Evolutionary conservation across 2,329 filamentous ascomycete genomes (phyloP).

Genomic region (Alternaria consortialis): DNA sequence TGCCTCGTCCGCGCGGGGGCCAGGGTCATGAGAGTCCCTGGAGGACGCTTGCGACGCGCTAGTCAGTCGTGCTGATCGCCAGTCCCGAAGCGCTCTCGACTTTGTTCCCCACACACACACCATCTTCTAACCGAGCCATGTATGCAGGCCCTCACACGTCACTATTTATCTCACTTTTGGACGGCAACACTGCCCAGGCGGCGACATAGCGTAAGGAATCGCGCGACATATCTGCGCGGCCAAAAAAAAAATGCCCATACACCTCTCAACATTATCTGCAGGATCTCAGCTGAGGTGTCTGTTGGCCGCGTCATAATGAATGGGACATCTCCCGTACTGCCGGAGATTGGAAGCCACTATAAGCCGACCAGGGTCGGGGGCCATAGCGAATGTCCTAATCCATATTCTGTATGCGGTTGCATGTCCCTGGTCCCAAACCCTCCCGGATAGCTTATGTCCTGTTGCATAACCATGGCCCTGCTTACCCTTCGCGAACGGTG

Average conservation of each 20-base stretch:
- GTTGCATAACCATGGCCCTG: slow-evolving; percentile 15
- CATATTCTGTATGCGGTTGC: slow-evolving; percentile 21
- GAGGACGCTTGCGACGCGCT: slow-evolving; percentile 21
- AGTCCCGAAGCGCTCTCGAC: slow-evolving; percentile 28
- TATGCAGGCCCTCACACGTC: slow-evolving; percentile 11
- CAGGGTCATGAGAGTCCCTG: slow-evolving; percentile 29
- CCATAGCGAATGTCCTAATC: slow-evolving; percentile 11
- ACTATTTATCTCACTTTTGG: background rate
- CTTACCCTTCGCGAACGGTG: slow-evolving; percentile 33
- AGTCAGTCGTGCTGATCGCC: slow-evolving; percentile 21
- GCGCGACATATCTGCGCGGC: slow-evolving; percentile 1
- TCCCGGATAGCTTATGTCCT: slow-evolving; percentile 18
- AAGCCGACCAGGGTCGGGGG: slow-evolving; percentile 2
- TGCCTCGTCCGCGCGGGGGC: slow-evolving; percentile 24
- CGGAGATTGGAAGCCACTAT: slow-evolving; percentile 16
- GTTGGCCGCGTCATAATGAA: slow-evolving; percentile 8
- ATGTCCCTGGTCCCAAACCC: slow-evolving; percentile 17
- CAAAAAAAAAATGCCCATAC: background rate
- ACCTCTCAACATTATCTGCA: background rate
- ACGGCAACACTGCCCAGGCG: background rate
- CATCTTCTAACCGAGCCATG: slow-evolving; percentile 11
- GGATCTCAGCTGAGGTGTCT: background rate
- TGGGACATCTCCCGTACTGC: slow-evolving; percentile 13
- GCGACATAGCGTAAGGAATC: background rate
- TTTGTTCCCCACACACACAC: slow-evolving; percentile 18